Evolutionary conservation across 2,329 filamentous ascomycete genomes (phyloP).

Genomic region (Exophiala mesophila): DNA sequence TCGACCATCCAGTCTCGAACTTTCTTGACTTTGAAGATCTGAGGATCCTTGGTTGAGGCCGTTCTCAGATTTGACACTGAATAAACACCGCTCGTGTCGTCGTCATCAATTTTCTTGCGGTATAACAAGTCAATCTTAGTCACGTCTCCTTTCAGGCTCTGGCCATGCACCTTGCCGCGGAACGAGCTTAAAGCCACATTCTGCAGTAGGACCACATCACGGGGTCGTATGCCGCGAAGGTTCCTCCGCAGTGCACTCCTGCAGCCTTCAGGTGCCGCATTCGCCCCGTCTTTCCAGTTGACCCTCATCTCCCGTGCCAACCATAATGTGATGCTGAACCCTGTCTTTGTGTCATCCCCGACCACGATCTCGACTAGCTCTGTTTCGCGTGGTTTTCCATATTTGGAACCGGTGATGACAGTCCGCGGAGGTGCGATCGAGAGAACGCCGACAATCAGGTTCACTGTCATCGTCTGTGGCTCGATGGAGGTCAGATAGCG

Average conservation of each 20-base stretch:
- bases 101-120: conserved; percentile 49
- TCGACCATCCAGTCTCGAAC: conserved; percentile 71
- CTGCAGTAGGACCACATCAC: conserved; percentile 73
- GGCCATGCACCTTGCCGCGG: conserved; percentile 72
- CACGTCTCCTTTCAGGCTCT: conserved; percentile 67
- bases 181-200: conserved; percentile 77
- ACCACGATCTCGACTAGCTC: conserved; percentile 73
- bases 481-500: conserved; percentile 60
- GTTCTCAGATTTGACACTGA: conserved; percentile 46
- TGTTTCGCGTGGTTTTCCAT: conserved; percentile 43
- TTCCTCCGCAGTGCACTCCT: conserved; percentile 35
- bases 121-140: conserved; percentile 66
- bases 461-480: conserved; percentile 77
- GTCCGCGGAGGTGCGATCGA: conserved; percentile 62
- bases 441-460: conserved; percentile 75
- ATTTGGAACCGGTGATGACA: conserved; percentile 59
- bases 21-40: conserved; percentile 58
- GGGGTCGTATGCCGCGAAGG: conserved; percentile 52
- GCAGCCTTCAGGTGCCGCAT: conserved; percentile 27
- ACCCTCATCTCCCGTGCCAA: conserved; percentile 38
- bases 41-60: conserved; percentile 38
- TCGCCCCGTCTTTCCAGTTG: conserved; percentile 25
- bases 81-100: conserved; percentile 55
- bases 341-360: conserved; percentile 77
- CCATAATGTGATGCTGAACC: conserved; percentile 84